Conservation (phyloP, 352 stramenopile species). For the Pythium rhizo-oryzae region DNA sequence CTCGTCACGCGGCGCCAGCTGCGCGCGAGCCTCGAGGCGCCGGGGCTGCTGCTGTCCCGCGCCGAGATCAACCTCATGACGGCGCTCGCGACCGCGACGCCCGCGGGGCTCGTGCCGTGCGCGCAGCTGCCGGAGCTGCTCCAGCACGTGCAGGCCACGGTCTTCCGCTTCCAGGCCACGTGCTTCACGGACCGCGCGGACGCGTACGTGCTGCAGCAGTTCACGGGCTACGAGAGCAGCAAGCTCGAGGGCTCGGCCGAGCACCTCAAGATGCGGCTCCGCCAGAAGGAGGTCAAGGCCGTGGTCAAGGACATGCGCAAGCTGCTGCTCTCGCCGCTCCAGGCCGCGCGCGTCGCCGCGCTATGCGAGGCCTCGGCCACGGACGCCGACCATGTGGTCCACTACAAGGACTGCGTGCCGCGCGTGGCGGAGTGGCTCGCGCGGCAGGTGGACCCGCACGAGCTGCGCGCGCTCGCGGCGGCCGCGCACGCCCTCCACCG, state of each 20-base stretch:
- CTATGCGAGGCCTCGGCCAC: constrained; percentile 30
- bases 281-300: constrained; percentile 43
- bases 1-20: constrained; percentile 48
- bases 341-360: constrained; percentile 44
- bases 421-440: constrained; percentile 34
- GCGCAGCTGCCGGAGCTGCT: constrained; percentile 43
- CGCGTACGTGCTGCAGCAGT: constrained; percentile 53
- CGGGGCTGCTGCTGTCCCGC: constrained; percentile 55
- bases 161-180: constrained; percentile 65
- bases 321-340: constrained; percentile 51
- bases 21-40: constrained; percentile 49
- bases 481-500: constrained; percentile 18
- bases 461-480: constrained; percentile 31
- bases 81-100: constrained; percentile 39
- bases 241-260: constrained; percentile 46
- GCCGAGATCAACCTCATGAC: constrained; percentile 62
- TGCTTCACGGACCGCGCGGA: constrained; percentile 44
- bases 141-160: constrained; percentile 45
- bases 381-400: constrained; percentile 37
- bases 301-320: constrained; percentile 58
- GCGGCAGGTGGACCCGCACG: constrained; percentile 36
- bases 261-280: constrained; percentile 53
- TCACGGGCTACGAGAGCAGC: constrained; percentile 51
- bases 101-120: constrained; percentile 34
- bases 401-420: constrained; percentile 46